Evolutionary conservation across 2,329 filamentous ascomycete species (phyloP), one percentile per base, ranked within the genome.

Genomic region (Trichoderma semiorbis): DNA sequence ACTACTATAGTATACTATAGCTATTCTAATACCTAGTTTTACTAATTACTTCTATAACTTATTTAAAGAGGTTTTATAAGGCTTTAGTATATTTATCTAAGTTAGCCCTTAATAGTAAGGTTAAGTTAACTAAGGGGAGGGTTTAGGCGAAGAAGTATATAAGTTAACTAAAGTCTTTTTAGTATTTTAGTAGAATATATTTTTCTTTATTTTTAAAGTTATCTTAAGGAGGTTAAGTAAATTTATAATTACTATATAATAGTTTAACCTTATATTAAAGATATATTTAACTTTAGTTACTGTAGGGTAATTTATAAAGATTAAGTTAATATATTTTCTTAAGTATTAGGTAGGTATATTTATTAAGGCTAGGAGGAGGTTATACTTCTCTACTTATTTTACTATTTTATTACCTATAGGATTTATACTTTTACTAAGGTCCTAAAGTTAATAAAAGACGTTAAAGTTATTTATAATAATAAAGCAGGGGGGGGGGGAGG

Each of bases 181-280:
- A 50, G 11, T 50, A 50, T 50, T 50, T 11, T n/a, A 50, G 1
- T n/a, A 21, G 24, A n/a, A 50, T n/a, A 21, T 50, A 7, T 50
- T 50, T 21, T 50, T 50, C 3, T 12, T 24, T n/a, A 21, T 3
- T 3, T 5, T 12, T 50, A 50, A 6, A 1, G n/a, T 50, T n/a
- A 50, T n/a, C 0, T 12, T 11, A 7, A 50, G 1, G 1, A 4
- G 1, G 0, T 50, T 50, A 50, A 12, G n/a, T 1, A 50, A 2
- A 8, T 11, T 50, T n/a, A 21, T 50, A 50, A 50, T 50, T n/a
- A 50, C 2, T n/a, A 50, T 50, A 50, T n/a, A 50, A 4, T 50
- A 50, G 3, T 39, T 12, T 50, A 50, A 50, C 1, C 8, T 18
- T 50, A 50, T 50, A 50, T 50, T 21, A n/a, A 50, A 7, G 1